Percentiles rank a stretch among this genome's conserved stretches.
These are phyloP conservation scores for Xenosphaeropsis pyriputrescens DNA, from an alignment of 2,329 filamentous ascomycete genomes.

Conservation along the genomic window DNA sequence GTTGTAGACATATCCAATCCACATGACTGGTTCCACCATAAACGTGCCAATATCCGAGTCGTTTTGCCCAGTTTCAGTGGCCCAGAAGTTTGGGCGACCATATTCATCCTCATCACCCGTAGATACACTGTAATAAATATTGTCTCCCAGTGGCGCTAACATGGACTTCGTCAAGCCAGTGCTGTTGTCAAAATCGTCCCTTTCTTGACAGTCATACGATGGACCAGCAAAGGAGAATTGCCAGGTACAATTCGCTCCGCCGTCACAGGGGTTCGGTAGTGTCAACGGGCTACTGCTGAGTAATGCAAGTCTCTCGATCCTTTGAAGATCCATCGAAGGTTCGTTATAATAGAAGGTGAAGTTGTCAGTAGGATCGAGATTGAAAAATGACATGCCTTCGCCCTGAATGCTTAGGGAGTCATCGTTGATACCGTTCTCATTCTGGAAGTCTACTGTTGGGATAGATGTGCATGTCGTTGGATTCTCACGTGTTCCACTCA, in stretches of 20 bases:
- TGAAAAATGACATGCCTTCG: not conserved
- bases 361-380: not conserved
- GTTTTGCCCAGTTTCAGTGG: not conserved
- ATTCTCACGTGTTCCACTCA: not conserved
- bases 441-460: not conserved
- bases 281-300: not conserved
- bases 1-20: slow-evolving; percentile 1
- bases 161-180: not conserved
- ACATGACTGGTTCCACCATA: not conserved
- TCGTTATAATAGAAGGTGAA: not conserved
- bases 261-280: not conserved
- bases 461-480: not conserved
- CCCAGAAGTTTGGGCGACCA: not conserved
- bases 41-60: not conserved
- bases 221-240: not conserved
- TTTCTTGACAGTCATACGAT: slow-evolving; percentile 1
- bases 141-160: not conserved
- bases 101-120: not conserved
- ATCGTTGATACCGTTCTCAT: not conserved
- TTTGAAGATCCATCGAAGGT: not conserved
- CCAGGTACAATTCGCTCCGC: not conserved
- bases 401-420: not conserved
- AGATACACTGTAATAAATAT: not conserved
- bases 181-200: not conserved
- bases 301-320: not conserved